phyloP scores from a whole-genome alignment of 768 basidiomycete genomes.

The Coprinellus aureogranulatus region DNA sequence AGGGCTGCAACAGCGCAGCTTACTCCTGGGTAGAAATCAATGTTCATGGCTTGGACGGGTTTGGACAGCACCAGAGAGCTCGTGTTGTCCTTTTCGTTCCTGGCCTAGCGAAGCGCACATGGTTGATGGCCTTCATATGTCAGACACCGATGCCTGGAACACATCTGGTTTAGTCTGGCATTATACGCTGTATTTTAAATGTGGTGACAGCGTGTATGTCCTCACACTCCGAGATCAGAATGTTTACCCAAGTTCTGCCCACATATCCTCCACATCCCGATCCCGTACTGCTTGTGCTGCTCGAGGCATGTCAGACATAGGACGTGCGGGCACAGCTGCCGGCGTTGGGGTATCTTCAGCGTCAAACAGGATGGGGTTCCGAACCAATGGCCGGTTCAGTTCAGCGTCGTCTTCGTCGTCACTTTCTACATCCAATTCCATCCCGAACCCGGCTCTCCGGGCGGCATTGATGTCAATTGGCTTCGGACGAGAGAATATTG shows the following conservation, averaged over 20 bases:
- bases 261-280: constrained; percentile 65
- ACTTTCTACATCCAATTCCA: constrained; percentile 73
- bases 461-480: constrained; percentile 80
- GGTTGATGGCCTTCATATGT: background rate
- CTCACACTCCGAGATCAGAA: background rate
- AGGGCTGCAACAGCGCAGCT: too few species aligned
- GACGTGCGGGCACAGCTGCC: constrained; percentile 7
- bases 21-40: too few species aligned
- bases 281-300: constrained; percentile 53
- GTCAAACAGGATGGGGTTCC: constrained; percentile 65
- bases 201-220: background rate
- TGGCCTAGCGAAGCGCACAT: background rate
- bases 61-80: too few species aligned
- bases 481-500: constrained; percentile 82
- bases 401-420: constrained; percentile 65
- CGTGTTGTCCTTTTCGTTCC: background rate
- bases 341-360: constrained; percentile 32
- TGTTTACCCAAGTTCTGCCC: constrained; percentile 58
- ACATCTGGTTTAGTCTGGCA: background rate
- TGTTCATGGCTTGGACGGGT: too few species aligned
- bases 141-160: background rate
- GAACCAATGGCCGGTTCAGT: constrained; percentile 56
- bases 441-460: constrained; percentile 59
- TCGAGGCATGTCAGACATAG: constrained; percentile 53
- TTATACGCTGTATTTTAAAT: background rate